Percentiles rank a stretch among this genome's conserved stretches.
Evolutionary conservation across 257 asterid species (phyloP).

Genomic region (Apocynum venetum): DNA sequence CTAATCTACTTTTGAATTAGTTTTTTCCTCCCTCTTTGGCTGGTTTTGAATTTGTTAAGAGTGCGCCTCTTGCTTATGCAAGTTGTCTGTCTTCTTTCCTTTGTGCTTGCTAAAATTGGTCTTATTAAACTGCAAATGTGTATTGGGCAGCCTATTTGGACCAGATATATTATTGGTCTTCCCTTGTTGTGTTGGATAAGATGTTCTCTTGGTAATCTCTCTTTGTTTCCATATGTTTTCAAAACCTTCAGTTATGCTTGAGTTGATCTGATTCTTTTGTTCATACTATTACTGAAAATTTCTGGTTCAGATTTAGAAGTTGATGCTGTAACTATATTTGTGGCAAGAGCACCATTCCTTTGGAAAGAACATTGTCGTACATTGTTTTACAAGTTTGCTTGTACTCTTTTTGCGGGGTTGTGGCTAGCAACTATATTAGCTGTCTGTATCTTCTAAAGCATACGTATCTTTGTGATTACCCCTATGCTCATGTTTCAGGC

Average conservation of each 20-base stretch:
- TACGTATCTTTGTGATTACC: background rate
- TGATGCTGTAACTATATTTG: background rate
- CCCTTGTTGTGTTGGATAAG: background rate
- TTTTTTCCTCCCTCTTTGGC: background rate
- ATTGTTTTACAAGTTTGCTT: background rate
- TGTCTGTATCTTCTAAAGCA: background rate
- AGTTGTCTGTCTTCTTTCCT: background rate
- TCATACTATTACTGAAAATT: background rate
- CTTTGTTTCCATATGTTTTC: background rate
- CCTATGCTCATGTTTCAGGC: conserved; percentile 42
- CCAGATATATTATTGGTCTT: background rate
- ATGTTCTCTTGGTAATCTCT: conserved; percentile 6
- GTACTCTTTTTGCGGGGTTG: background rate
- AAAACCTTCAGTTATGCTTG: background rate
- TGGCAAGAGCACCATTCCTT: background rate
- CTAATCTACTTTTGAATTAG: background rate
- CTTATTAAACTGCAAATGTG: background rate
- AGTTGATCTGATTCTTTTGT: background rate
- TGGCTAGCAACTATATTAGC: background rate
- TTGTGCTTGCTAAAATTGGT: background rate
- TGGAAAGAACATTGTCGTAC: background rate
- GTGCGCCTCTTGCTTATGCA: background rate
- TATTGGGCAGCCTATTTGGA: background rate
- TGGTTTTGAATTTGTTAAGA: background rate
- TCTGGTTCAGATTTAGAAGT: background rate